Conservation (phyloP, 306 rosid genomes). For the Ochetophila trinervis region DNA sequence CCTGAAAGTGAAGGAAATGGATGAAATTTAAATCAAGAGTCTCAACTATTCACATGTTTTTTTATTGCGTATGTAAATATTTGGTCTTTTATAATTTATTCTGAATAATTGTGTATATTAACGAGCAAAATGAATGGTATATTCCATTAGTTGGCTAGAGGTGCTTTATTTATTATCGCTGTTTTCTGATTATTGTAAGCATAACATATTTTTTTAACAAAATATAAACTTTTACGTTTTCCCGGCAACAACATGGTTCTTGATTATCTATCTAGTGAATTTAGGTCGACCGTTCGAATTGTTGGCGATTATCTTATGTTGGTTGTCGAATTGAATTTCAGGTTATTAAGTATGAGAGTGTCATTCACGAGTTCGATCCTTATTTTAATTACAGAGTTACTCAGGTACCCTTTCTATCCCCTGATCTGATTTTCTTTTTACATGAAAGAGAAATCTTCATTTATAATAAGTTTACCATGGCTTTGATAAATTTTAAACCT, state of each 20-base stretch:
- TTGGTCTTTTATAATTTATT: not conserved
- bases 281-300: not conserved
- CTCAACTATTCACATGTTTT: not conserved
- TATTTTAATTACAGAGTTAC: constrained; percentile 98
- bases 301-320: constrained; percentile 6
- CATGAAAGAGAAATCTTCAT: not conserved
- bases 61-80: not conserved
- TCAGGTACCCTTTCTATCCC: constrained; percentile 64
- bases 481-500: too few species aligned
- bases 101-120: not conserved
- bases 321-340: constrained; percentile 38
- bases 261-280: not conserved
- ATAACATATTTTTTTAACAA: not conserved
- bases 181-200: constrained; percentile 3
- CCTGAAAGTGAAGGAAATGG: constrained; percentile 9
- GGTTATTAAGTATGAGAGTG: constrained; percentile 99
- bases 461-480: not conserved
- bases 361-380: constrained; percentile 97
- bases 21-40: constrained; percentile 2
- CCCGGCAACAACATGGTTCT: not conserved
- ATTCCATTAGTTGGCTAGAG: not conserved
- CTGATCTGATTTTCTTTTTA: constrained; percentile 2
- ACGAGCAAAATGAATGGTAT: not conserved
- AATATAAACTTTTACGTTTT: not conserved
- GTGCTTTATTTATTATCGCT: not conserved